Evolutionary conservation across 257 asterid species (phyloP), one percentile per base, ranked within the genome.

Genomic region (Anisodus acutangulus): DNA sequence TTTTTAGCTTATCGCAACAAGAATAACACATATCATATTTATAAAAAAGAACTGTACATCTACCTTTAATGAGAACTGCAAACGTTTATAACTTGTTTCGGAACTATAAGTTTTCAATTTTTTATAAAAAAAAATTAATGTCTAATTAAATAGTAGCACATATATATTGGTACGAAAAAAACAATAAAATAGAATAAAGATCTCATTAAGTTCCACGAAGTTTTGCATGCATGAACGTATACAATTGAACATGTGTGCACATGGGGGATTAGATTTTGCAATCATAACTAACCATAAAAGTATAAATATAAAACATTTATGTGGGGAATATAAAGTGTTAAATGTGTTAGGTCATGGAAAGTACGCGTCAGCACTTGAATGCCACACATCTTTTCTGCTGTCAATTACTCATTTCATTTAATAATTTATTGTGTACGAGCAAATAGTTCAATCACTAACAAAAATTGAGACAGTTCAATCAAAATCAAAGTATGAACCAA

Each of bases 311-410:
- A 41, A 4, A 19, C 26, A 51, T 76, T 51, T 51, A 76, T 76
- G 63, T 76, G 81, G 81, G 81, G 63, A 51, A 76, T 76, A 76
- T 49, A 11, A 12, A 76, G 63, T 51, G 81, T 26, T 76, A 76
- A 74, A 74, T 74, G 12, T 49, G 45, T 49, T 53, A 11, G 81
- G 62, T 74, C 22, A 74, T 49, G 43, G n/a, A 49, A 74, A 51
- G 81, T 51, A 22, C 45, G 13, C n/a, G 5, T 76, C 13, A 51
- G 5, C 81, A 72, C 43, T 22, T 76, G 0, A 76, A 51, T 51
- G 45, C 63, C 81, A 76, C 81, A 22, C 10, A 22, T 76, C 12
- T 22, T 74, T 70, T 19, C 54, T 53, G 69, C 41, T 63, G 41
- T 63, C 69, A 9, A 26, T 31, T 31, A 64, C 26, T 37, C 37